These are phyloP conservation scores for Leishmania aethiopica DNA, from an alignment of 208 protist species.

Conservation along the genomic window DNA sequence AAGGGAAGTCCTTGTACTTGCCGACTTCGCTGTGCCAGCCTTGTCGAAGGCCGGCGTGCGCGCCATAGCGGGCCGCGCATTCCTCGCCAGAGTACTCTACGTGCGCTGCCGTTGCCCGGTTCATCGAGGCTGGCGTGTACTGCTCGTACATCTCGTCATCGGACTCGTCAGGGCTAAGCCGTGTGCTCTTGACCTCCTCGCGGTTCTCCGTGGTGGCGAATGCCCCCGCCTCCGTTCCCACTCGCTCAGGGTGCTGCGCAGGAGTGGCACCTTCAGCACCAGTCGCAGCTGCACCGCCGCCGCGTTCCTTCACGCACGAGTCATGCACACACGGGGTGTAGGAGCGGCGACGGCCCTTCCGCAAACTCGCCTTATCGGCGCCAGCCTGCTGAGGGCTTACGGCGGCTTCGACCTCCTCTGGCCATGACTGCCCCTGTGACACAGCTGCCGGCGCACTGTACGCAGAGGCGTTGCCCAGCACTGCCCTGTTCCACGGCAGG, in stretches of 20 bases:
- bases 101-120: constrained; percentile 1
- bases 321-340: neutral
- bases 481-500: neutral
- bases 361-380: neutral
- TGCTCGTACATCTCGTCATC: constrained; percentile 1
- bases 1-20: constrained; percentile 24
- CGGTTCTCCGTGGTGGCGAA: constrained; percentile 6
- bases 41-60: neutral
- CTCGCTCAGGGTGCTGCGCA: constrained; percentile 14
- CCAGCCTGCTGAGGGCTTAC: neutral
- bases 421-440: constrained; percentile 13
- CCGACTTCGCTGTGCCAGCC: constrained; percentile 2
- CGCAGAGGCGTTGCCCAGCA: neutral
- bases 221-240: constrained; percentile 7
- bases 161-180: neutral
- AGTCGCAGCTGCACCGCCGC: neutral
- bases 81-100: constrained; percentile 13
- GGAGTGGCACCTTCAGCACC: too few species aligned
- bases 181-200: neutral
- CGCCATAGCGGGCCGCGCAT: neutral
- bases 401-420: constrained; percentile 12
- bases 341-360: neutral
- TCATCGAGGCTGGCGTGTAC: constrained; percentile 16
- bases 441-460: constrained; percentile 21
- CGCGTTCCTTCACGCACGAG: neutral